Evolutionary conservation across 805 yeast genomes (phyloP).

Genomic region (Suhomyces kilbournensis): DNA sequence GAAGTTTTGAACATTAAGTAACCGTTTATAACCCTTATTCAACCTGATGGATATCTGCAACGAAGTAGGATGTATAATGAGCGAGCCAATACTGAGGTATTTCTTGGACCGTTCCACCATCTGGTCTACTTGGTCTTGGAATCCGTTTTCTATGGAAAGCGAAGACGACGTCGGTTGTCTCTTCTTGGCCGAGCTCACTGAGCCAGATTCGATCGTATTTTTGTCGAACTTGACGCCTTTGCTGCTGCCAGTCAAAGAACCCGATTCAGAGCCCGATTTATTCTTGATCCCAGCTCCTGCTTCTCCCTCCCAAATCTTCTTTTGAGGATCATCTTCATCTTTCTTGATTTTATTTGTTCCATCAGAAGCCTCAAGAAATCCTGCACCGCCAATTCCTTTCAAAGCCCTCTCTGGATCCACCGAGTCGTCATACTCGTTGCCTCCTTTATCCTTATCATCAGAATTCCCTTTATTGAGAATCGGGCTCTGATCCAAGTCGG

Average conservation of each 20-base stretch:
- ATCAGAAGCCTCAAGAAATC: conserved; percentile 8
- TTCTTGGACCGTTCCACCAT: conserved; percentile 77
- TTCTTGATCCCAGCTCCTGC: background rate
- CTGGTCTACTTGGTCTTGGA: conserved; percentile 38
- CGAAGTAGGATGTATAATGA: conserved; percentile 35
- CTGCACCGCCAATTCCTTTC: conserved; percentile 9
- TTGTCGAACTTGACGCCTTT: conserved; percentile 5
- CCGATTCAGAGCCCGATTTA: background rate
- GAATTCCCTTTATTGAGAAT: conserved; percentile 8
- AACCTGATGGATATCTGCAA: conserved; percentile 35
- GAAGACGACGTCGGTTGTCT: background rate
- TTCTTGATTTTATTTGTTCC: conserved; percentile 9
- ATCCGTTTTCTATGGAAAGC: conserved; percentile 9
- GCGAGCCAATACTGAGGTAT: conserved; percentile 62
- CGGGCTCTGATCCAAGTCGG: conserved; percentile 21
- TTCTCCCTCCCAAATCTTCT: background rate
- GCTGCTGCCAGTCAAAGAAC: background rate
- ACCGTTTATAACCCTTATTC: conserved; percentile 30
- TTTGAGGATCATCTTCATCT: background rate
- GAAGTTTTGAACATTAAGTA: conserved; percentile 39
- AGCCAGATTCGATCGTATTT: background rate
- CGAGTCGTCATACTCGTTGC: conserved; percentile 5
- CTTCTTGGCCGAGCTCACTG: background rate
- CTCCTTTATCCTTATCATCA: background rate
- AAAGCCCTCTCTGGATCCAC: background rate